Conservation (phyloP, 2,329 filamentous ascomycete genomes). For the Exophiala sp. region DNA sequence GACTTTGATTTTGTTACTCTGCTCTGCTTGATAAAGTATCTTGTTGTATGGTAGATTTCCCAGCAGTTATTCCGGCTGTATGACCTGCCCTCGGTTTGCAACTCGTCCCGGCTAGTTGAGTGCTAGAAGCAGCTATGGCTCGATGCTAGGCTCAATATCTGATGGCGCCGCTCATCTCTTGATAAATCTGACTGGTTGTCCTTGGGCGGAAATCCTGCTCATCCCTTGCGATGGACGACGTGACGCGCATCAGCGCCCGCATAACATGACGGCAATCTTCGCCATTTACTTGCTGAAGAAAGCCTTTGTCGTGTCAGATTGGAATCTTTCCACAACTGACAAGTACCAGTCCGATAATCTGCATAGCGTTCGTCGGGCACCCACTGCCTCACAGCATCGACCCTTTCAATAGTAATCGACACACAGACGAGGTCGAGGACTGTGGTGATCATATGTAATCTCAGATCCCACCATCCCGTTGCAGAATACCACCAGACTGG, state of each 20-base stretch:
- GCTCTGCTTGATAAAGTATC: conserved; percentile 63
- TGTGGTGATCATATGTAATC: too few species aligned
- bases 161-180: conserved; percentile 8
- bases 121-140: conserved; percentile 9
- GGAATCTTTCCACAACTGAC: neutral
- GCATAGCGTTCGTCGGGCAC: too few species aligned
- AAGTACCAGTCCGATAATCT: neutral
- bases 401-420: too few species aligned
- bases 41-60: conserved; percentile 60
- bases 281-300: neutral
- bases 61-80: conserved; percentile 28
- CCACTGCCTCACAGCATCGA: too few species aligned
- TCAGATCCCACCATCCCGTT: too few species aligned
- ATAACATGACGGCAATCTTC: too few species aligned
- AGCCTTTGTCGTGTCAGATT: neutral
- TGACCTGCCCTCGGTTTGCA: conserved; percentile 11
- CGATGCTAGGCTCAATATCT: conserved; percentile 6
- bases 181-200: conserved; percentile 4
- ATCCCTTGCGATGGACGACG: neutral
- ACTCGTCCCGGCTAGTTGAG: conserved; percentile 19
- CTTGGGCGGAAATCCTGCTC: neutral
- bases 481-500: too few species aligned
- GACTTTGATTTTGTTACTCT: conserved; percentile 23
- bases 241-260: too few species aligned
- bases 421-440: too few species aligned